These are phyloP conservation scores for Pseudogymnoascus sp. DNA, from an alignment of 2,329 filamentous ascomycete species.

Conservation along the genomic window DNA sequence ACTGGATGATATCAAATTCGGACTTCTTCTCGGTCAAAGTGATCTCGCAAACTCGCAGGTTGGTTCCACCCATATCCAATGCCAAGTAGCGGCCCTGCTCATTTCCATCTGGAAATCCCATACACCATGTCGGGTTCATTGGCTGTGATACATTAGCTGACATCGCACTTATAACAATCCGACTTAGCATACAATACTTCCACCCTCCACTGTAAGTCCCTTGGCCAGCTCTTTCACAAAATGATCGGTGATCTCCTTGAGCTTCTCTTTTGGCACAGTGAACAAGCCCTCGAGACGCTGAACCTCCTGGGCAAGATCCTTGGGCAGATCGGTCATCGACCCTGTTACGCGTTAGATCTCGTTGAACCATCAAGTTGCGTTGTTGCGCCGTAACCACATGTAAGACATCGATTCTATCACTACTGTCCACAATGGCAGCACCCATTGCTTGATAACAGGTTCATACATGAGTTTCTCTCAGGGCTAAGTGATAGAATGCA, in stretches of 20 bases:
- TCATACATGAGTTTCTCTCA: not conserved
- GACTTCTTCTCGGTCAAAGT: slow-evolving; percentile 79
- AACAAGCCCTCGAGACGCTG: slow-evolving; percentile 77
- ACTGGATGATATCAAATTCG: slow-evolving; percentile 90
- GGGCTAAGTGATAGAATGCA: not conserved
- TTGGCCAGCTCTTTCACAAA: slow-evolving; percentile 84
- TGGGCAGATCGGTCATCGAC: slow-evolving; percentile 84
- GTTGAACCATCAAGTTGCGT: not conserved
- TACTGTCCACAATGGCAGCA: not conserved
- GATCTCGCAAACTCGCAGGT: slow-evolving; percentile 90
- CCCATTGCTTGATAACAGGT: not conserved
- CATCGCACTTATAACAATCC: not conserved
- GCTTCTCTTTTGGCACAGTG: slow-evolving; percentile 65
- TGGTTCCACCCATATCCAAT: slow-evolving; percentile 93
- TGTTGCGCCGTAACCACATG: not conserved
- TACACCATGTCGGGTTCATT: slow-evolving; percentile 97
- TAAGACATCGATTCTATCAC: not conserved
- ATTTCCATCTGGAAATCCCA: slow-evolving; percentile 76
- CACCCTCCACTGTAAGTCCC: slow-evolving; percentile 77
- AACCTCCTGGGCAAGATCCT: slow-evolving; percentile 74
- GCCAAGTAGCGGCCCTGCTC: slow-evolving; percentile 85
- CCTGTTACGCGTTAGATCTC: slow-evolving; percentile 40
- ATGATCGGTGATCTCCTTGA: slow-evolving; percentile 85
- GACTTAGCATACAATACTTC: slow-evolving; percentile 68
- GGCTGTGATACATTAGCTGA: slow-evolving; percentile 47